These are phyloP conservation scores for Nemania diffusa DNA, from an alignment of 2,329 filamentous ascomycete genomes.

Conservation along the genomic window DNA sequence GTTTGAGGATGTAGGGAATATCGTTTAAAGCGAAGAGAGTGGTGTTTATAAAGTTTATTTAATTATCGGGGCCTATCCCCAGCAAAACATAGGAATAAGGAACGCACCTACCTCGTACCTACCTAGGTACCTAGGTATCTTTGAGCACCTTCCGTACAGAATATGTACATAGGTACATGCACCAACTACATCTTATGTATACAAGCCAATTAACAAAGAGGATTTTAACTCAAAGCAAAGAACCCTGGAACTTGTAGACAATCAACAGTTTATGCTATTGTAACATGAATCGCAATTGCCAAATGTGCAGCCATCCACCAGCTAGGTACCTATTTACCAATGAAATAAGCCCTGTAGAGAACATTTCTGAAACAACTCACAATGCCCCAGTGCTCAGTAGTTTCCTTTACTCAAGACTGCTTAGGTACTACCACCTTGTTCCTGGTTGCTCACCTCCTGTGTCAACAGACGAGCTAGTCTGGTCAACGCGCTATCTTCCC, in stretches of 20 bases:
- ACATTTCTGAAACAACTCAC: neutral
- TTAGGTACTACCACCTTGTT: neutral
- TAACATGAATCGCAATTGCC: too few species aligned
- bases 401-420: neutral
- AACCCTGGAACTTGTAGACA: too few species aligned
- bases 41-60: neutral
- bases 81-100: neutral
- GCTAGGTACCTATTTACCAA: too few species aligned
- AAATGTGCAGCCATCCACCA: too few species aligned
- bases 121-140: neutral
- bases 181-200: too few species aligned
- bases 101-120: neutral
- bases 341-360: too few species aligned
- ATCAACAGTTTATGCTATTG: too few species aligned
- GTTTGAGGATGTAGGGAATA: neutral
- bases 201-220: too few species aligned
- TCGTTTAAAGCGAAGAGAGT: neutral
- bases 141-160: neutral
- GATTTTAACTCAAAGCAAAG: neutral
- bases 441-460: neutral
- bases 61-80: neutral
- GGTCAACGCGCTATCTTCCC: neutral
- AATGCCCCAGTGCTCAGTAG: neutral
- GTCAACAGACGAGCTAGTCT: slow-evolving; percentile 2
- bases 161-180: neutral